Base-by-base conservation (phyloP, 2,329 filamentous ascomycete species). In the Plectosphaerella plurivora region DNA sequence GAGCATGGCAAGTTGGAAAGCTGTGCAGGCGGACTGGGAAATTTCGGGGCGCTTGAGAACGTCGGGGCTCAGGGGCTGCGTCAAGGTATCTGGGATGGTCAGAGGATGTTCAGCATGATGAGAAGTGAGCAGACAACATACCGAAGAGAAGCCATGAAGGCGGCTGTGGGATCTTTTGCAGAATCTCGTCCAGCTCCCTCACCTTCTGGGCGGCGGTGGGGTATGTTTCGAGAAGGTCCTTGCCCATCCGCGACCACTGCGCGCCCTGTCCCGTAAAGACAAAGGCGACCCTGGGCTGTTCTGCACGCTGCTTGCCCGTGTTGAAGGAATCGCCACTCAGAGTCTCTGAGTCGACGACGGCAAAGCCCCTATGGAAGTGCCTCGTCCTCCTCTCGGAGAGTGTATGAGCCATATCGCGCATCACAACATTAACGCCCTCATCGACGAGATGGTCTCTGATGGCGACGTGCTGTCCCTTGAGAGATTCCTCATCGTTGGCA, bases 211-310 rank as follows among this genome's bases (percentile, higher is more conserved):
- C 48, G 3, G 53, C 51, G 1, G 50, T 20, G 1, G 50, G 46
- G 12, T 52, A 61, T 4, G 37, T 51, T 16, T 51, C 24, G 10
- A 65, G 33, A 5, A 65, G 46, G 12, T 59, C 46, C 1, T 28
- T 24, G 1, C 59, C 65, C 63, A 66, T 65, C 1, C 45, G 28
- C 8, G 61, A 45, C 62, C 62, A 68, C 41, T 68, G 66, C 1
- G 65, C 65, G 4, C 66, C 66, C 49, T 69, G 66, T 0, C 66
- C 64, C 2, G 66, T 67, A 51, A 68, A 69, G 8, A 68, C 54
- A 5, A 59, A 61, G 1, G 65, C 45, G 10, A 54, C 45, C 2
- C 37, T 22, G 5, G 47, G 20, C 8, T 16, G 22, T 48, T 20
- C 20, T 7, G 15, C 12, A 4, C 12, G 8, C 18, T 18, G 18